Percentiles rank a stretch among this genome's conserved stretches.
phyloP scores from a whole-genome alignment of 225 moss, liverwort and hornwort genomes.

The Physcomitrellopsis africana region DNA sequence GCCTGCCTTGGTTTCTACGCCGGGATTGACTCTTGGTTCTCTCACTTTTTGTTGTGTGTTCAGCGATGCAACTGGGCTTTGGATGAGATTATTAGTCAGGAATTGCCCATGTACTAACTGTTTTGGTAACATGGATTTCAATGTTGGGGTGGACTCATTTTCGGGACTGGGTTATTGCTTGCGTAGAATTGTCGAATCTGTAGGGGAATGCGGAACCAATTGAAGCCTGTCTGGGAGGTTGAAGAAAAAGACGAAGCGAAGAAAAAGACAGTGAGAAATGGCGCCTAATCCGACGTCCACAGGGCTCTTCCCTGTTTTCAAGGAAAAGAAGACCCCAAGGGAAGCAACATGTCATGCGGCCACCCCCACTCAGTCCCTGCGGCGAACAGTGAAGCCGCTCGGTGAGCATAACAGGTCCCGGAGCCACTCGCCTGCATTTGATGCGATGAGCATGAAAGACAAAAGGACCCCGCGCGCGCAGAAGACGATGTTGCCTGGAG shows the following conservation, averaged over 20 bases:
- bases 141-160: neutral
- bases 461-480: slow-evolving; percentile 37
- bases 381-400: slow-evolving; percentile 53
- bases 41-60: neutral
- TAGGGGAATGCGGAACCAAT: neutral
- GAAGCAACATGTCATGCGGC: slow-evolving; percentile 6
- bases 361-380: slow-evolving; percentile 38
- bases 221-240: slow-evolving; percentile 3
- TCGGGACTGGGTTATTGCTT: neutral
- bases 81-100: neutral
- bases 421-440: slow-evolving; percentile 46
- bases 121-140: neutral
- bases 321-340: slow-evolving; percentile 36
- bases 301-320: slow-evolving; percentile 20
- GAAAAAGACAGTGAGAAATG: slow-evolving; percentile 36
- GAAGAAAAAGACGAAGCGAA: too few relatives aligned
- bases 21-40: neutral
- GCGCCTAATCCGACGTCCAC: slow-evolving; percentile 32
- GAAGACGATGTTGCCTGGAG: slow-evolving; percentile 37
- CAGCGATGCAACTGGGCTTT: neutral
- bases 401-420: slow-evolving; percentile 52
- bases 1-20: too few relatives aligned
- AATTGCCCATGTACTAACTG: too few relatives aligned
- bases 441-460: slow-evolving; percentile 24
- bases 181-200: neutral